A percentile compares a stretch with the other conserved stretches of the same genome.
phyloP scores from a whole-genome alignment of 768 basidiomycete genomes.

The Mycena chlorophos region DNA sequence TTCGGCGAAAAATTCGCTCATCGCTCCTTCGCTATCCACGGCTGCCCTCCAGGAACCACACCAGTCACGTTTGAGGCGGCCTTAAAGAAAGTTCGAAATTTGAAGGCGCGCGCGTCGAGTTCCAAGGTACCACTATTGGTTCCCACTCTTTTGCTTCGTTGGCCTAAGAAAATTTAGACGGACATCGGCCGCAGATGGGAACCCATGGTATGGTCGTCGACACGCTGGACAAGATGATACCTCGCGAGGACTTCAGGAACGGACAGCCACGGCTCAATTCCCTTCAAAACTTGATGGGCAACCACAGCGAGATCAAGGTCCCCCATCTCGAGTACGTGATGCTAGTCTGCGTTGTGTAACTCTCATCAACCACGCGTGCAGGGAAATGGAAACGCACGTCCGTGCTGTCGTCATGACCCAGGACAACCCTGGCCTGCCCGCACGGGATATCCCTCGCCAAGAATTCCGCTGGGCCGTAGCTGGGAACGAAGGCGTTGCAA shows the following conservation, averaged over 20 bases:
- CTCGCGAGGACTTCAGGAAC: not conserved
- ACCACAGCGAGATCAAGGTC: not conserved
- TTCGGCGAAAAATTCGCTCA: too few species aligned
- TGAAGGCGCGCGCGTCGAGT: too few species aligned
- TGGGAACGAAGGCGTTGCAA: not conserved
- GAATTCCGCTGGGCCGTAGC: not conserved
- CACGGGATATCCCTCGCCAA: not conserved
- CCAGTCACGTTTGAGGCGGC: too few species aligned
- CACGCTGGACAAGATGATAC: not conserved
- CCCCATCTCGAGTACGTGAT: not conserved
- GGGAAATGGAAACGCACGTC: not conserved
- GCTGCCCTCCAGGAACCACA: too few species aligned
- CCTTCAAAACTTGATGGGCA: not conserved
- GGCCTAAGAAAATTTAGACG: too few species aligned
- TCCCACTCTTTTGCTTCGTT: too few species aligned
- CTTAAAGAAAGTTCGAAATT: too few species aligned
- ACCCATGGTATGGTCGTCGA: not conserved
- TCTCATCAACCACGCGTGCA: not conserved
- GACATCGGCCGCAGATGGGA: too few species aligned
- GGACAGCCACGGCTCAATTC: not conserved
- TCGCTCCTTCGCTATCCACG: too few species aligned
- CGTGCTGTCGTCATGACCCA: not conserved
- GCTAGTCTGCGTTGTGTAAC: not conserved
- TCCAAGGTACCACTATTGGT: too few species aligned
- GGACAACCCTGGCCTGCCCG: not conserved